phyloP scores from a whole-genome alignment of 2,329 filamentous ascomycete genomes.

The Coleophoma eucalyptorum region DNA sequence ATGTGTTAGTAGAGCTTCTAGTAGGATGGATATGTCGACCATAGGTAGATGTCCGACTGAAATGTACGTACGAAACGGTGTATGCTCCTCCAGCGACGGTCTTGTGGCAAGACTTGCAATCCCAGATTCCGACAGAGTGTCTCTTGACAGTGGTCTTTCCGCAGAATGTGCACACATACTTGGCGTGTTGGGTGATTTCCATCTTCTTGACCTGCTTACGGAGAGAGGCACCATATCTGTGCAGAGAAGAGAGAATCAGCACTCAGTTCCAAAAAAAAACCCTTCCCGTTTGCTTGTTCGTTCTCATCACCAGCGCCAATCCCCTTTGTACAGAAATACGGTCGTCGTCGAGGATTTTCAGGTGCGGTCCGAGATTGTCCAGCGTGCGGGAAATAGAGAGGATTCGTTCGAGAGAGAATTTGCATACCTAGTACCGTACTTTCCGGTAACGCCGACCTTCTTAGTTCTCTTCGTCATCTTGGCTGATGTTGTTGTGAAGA shows the following conservation, averaged over 20 bases:
- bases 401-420: conserved; percentile 19
- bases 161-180: conserved; percentile 98
- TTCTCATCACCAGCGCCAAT: not conserved
- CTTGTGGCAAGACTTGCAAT: conserved; percentile 95
- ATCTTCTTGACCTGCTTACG: conserved; percentile 99
- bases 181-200: conserved; percentile 98
- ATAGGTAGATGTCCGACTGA: not conserved
- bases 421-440: conserved; percentile 93
- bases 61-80: conserved; percentile 81
- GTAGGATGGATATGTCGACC: not conserved
- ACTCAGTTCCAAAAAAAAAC: conserved; percentile 5
- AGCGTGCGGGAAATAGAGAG: conserved; percentile 6
- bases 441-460: conserved; percentile 98
- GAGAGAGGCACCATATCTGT: conserved; percentile 96
- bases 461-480: conserved; percentile 95
- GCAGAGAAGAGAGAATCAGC: conserved; percentile 15
- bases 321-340: too few relatives aligned
- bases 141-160: conserved; percentile 94
- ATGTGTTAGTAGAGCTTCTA: conserved; percentile 6
- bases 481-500: conserved; percentile 36
- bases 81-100: conserved; percentile 91
- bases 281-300: not conserved
- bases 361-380: not conserved
- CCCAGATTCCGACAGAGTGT: conserved; percentile 91
- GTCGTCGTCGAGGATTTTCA: not conserved